Percentiles rank a stretch among this genome's conserved stretches.
Evolutionary conservation across 2,329 filamentous ascomycete species (phyloP).

Genomic region (Colletotrichum cuscutae): DNA sequence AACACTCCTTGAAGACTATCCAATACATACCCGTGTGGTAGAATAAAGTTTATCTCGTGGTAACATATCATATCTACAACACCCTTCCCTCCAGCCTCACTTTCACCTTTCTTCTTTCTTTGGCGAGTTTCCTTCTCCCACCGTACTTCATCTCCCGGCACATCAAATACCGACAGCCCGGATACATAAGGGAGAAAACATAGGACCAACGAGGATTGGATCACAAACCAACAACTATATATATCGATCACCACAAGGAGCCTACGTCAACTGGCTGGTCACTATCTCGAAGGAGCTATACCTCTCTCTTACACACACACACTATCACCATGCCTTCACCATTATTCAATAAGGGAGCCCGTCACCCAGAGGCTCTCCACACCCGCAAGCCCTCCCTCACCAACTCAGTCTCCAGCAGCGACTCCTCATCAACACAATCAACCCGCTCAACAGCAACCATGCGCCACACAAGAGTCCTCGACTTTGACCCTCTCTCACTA

Average conservation of each 20-base stretch:
- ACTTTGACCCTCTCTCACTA: conserved; percentile 35
- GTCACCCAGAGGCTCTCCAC: conserved; percentile 31
- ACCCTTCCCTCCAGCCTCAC: conserved; percentile 4
- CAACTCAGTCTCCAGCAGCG: conserved; percentile 36
- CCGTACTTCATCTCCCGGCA: background rate
- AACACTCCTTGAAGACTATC: conserved; percentile 24
- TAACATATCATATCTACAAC: conserved; percentile 12
- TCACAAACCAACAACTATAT: background rate
- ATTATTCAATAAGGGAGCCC: conserved; percentile 3
- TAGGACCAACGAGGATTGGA: background rate
- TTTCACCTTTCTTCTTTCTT: background rate
- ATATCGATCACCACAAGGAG: background rate
- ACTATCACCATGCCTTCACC: conserved; percentile 20
- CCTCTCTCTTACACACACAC: background rate
- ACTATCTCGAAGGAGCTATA: background rate
- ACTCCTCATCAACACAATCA: conserved; percentile 33
- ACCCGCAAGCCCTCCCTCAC: conserved; percentile 35
- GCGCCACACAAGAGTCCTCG: conserved; percentile 29
- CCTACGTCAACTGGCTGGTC: conserved; percentile 1
- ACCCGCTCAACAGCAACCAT: conserved; percentile 26
- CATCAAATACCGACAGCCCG: conserved; percentile 2
- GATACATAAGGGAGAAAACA: background rate
- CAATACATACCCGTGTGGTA: conserved; percentile 24
- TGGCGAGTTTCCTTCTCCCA: background rate
- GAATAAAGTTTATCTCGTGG: background rate